These are phyloP conservation scores for Calonectria hongkongensis DNA, from an alignment of 2,329 filamentous ascomycete genomes.

Conservation along the genomic window DNA sequence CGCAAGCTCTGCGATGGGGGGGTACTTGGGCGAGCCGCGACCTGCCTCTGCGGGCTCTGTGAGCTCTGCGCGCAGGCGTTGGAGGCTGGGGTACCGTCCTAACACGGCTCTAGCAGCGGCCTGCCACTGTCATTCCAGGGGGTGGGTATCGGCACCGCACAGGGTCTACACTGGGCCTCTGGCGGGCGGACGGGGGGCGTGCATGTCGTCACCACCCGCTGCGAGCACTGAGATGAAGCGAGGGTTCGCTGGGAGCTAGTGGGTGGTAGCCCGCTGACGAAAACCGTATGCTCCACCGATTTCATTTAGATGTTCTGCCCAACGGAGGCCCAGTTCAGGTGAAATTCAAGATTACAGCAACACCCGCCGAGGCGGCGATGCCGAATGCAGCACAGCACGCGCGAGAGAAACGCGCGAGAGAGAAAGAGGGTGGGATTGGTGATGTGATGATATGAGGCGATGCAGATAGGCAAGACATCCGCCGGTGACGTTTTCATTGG, in stretches of 20 bases:
- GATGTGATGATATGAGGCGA: slow-evolving; percentile 13
- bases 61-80: neutral
- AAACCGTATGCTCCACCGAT: slow-evolving; percentile 32
- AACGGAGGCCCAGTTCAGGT: slow-evolving; percentile 16
- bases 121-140: slow-evolving; percentile 42
- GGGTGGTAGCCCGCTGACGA: slow-evolving; percentile 29
- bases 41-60: slow-evolving; percentile 5
- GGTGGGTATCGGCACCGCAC: slow-evolving; percentile 1
- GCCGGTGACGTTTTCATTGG: slow-evolving; percentile 21
- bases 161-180: neutral
- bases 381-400: neutral
- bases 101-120: slow-evolving; percentile 38
- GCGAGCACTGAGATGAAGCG: slow-evolving; percentile 29
- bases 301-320: slow-evolving; percentile 28
- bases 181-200: slow-evolving; percentile 31
- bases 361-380: neutral
- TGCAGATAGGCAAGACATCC: slow-evolving; percentile 2
- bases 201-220: slow-evolving; percentile 42
- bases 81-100: slow-evolving; percentile 39
- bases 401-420: neutral
- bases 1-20: slow-evolving; percentile 30
- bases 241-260: slow-evolving; percentile 9
- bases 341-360: slow-evolving; percentile 10
- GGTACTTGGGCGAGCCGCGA: slow-evolving; percentile 23
- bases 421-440: neutral